Base-by-base conservation (phyloP, 2,329 filamentous ascomycete species). In the Chaetomiaceae sp. region DNA sequence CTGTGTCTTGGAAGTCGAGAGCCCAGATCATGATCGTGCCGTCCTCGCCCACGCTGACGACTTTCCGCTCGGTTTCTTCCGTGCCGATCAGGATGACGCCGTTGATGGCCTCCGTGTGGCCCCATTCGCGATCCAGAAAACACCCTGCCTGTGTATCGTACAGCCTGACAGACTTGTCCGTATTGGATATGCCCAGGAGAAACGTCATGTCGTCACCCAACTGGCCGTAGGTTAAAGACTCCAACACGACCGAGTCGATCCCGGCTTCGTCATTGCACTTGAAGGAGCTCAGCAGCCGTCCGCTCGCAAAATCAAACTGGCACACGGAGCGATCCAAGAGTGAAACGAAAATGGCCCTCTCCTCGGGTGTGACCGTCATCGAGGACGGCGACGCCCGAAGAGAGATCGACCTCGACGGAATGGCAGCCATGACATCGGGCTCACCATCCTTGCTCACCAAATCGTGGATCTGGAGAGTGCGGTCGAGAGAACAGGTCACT, bases 21-120 rank as follows among this genome's bases (percentile, higher is more conserved):
- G 70, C 71, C 85, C 88, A 93, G 23, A 90, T 81, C 86, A 92
- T 91, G 57, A 92, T 84, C 0, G 87, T 89, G 1, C 87, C 87
- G 65, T 93, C 88, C 5, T 86, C 81, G 2, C 86, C 88, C 27
- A 87, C 86, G 58, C 85, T 91, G 46, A 92, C 79, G 37, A 89
- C 70, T 53, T 76, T 78, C 46, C 78, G 77, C 21, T 72, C 70
- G 14, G 75, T 72, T 14, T 80, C 77, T 0, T 76, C 73, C 7
- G 75, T 74, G 48, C 86, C 80, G 10, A 92, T 66, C 16, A 96
- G 70, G 4, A 86, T 79, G 16, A 95, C 82, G 54, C 91, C 91
- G 45, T 88, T 95, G 57, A 99, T 89, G 8, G 91, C 87, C 64
- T 96, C 91, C 0, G 91, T 96, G 60, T 99, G 93, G 1, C 93